These are phyloP conservation scores for Vicia sativa DNA, from an alignment of 306 rosid genomes.

Conservation along the genomic window DNA sequence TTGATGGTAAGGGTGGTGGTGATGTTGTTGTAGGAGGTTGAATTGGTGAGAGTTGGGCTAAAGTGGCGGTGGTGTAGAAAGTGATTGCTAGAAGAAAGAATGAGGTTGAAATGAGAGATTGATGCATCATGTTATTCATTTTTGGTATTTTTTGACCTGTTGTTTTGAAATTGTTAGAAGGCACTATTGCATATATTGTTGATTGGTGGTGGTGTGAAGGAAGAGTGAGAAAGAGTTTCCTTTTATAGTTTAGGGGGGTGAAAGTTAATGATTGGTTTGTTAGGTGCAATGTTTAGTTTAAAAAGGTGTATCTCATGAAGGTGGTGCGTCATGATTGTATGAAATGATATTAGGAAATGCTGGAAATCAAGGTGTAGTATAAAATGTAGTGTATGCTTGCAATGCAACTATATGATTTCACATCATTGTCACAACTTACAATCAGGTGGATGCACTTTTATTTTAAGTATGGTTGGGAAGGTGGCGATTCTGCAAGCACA, in stretches of 20 bases:
- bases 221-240: constrained; percentile 32
- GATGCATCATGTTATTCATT: constrained; percentile 41
- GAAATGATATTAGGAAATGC: background rate
- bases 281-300: constrained; percentile 33
- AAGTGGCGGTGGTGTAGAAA: constrained; percentile 36
- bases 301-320: constrained; percentile 34
- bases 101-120: constrained; percentile 37
- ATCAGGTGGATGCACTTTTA: constrained; percentile 32
- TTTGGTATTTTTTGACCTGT: background rate
- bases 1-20: background rate
- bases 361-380: background rate
- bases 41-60: constrained; percentile 48
- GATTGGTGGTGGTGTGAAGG: constrained; percentile 21
- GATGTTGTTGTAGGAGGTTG: constrained; percentile 47
- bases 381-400: background rate
- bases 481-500: background rate
- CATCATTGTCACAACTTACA: constrained; percentile 16
- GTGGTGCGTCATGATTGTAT: constrained; percentile 34
- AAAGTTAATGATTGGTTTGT: constrained; percentile 4
- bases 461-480: constrained; percentile 4
- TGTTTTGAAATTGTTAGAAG: background rate
- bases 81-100: constrained; percentile 41
- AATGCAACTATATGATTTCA: constrained; percentile 13
- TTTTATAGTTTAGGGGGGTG: constrained; percentile 23
- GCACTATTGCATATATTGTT: background rate